Evolutionary conservation across 148 eudicot genomes (phyloP).

Genomic region (Rhododendron henanense): DNA sequence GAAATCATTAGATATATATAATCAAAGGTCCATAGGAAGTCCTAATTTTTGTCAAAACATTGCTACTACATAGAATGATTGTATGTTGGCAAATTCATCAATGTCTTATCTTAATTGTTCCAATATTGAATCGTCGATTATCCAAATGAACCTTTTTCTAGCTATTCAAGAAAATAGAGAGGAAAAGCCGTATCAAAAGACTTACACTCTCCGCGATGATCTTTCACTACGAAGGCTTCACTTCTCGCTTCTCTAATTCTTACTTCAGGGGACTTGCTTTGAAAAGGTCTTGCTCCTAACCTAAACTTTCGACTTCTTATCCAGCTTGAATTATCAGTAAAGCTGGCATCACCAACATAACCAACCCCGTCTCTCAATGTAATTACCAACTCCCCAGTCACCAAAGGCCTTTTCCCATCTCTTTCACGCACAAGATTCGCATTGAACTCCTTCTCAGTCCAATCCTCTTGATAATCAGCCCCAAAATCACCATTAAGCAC

Average conservation of each 20-base stretch:
- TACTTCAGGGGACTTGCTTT: conserved; percentile 23
- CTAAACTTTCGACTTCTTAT: conserved; percentile 34
- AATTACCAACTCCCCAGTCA: conserved; percentile 44
- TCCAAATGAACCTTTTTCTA: too few relatives aligned
- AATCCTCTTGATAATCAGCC: conserved; percentile 47
- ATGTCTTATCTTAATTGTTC: too few relatives aligned
- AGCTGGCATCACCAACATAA: conserved; percentile 34
- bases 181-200: background rate
- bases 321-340: conserved; percentile 82
- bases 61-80: too few relatives aligned
- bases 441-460: conserved; percentile 50
- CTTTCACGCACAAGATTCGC: conserved; percentile 42
- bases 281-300: conserved; percentile 49
- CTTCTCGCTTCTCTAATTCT: conserved; percentile 68
- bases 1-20: too few relatives aligned
- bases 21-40: too few relatives aligned
- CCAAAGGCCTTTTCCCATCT: conserved; percentile 75
- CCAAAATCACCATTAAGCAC: conserved; percentile 62
- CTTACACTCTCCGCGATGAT: conserved; percentile 91
- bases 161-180: background rate
- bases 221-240: conserved; percentile 69
- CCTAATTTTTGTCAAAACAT: too few relatives aligned
- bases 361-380: conserved; percentile 58
- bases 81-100: too few relatives aligned
- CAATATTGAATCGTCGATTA: too few relatives aligned